Base-by-base conservation (phyloP, 345 rosid genomes). In the Mercurialis annua region DNA sequence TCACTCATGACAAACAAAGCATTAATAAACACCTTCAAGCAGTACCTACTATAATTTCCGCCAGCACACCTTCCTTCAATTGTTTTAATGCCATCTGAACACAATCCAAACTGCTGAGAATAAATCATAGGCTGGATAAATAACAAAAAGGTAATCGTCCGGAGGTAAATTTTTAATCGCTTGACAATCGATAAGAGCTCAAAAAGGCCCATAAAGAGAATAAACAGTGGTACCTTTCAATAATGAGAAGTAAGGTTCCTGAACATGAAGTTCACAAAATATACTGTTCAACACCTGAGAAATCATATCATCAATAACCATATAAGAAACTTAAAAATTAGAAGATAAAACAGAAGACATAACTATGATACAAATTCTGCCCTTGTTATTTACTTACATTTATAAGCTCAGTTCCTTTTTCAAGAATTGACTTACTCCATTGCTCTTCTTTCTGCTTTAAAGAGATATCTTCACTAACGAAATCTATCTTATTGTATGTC, bases 61-160 rank as follows among this genome's bases (percentile, higher is more conserved):
- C 52, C 66, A 10, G 77, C 83, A 60, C 85, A 83, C 67, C 85
- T 80, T 63, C 86, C 82, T 73, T 78, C 85, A 56, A 79, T 58
- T 46, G 82, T 82, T 70, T 77, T 83, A 56, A 71, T 30, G 2
- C 80, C 85, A 78, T 83, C 90, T 85, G 36, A 47, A 62, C 16
- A 53, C 21, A 59, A n/a, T 26, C 47, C 64, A 65, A 65, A 53
- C 75, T 71, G 44, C 49, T 50, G 66, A 51, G 42, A 61, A 56
- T 29, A 69, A 66, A 31, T 71, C 33, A 30, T 51, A 2, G 38
- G 40, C 56, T 7, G 16, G 49, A 48, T 49, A 47, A 40, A 61
- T 30, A 59, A 52, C 1, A 33, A 36, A 58, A 10, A 44, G 2
- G 8, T 10, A 15, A 26, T 10, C 40, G 16, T 40, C 15, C 16